Evolutionary conservation across 1,139 yeast species (phyloP).

Genomic region (Geotrichum cucujoidarum): DNA sequence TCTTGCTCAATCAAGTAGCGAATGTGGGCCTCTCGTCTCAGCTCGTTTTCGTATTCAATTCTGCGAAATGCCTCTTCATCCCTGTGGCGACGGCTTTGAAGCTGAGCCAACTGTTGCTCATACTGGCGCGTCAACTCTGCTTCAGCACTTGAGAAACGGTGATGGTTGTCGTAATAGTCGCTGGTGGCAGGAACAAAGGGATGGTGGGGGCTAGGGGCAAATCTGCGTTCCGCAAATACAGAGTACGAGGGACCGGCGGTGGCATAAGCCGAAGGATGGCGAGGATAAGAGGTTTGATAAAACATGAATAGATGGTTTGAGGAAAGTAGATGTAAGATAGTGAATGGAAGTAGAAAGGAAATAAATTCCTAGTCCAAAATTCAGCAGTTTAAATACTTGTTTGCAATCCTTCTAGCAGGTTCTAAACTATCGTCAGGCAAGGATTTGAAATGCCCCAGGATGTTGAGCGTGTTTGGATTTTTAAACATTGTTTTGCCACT

Average conservation of each 20-base stretch:
- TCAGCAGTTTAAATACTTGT: background rate
- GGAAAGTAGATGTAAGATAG: background rate
- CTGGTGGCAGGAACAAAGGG: too few relatives aligned
- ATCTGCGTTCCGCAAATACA: background rate
- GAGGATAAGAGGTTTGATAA: background rate
- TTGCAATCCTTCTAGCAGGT: background rate
- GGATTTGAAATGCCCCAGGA: background rate
- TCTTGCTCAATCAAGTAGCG: background rate
- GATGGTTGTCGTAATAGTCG: too few relatives aligned
- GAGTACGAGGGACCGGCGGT: background rate
- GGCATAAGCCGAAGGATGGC: background rate
- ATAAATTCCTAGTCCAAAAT: background rate
- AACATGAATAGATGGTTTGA: too few relatives aligned
- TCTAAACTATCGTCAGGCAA: background rate
- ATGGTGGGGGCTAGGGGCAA: too few relatives aligned
- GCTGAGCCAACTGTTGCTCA: background rate
- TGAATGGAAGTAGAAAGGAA: background rate
- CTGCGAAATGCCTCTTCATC: background rate
- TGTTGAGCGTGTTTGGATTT: too few relatives aligned
- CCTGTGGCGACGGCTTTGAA: background rate
- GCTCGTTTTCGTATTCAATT: background rate
- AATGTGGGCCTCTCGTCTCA: background rate
- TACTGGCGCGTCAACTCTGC: constrained; percentile 1
- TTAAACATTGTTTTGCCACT: too few relatives aligned
- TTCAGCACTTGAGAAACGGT: background rate